Evolutionary conservation across 768 basidiomycete species (phyloP).

Genomic region (Mycena venus): DNA sequence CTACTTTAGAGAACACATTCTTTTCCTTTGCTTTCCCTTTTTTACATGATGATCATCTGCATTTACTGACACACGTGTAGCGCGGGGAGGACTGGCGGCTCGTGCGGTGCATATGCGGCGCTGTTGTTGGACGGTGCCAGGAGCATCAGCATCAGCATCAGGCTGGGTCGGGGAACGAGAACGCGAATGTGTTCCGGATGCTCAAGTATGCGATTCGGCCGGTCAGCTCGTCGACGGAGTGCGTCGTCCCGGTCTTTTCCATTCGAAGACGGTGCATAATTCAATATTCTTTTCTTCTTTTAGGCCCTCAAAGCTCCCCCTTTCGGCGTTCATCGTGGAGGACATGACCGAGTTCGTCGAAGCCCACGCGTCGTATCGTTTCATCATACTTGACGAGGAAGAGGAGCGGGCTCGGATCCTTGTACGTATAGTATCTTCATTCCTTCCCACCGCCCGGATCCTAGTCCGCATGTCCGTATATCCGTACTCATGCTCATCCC

Average conservation of each 20-base stretch:
- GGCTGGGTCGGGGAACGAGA: conserved; percentile 40
- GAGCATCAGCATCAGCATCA: conserved; percentile 66
- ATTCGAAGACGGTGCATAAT: no score
- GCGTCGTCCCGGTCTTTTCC: no score
- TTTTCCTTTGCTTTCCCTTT: conserved; percentile 27
- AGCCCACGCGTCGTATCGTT: conserved; percentile 94
- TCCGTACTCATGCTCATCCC: not conserved
- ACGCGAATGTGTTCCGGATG: conserved; percentile 70
- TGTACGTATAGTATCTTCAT: conserved; percentile 64
- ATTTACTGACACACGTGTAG: conserved; percentile 51
- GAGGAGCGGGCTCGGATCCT: conserved; percentile 83
- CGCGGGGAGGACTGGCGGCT: conserved; percentile 73
- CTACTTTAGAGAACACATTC: conserved; percentile 91
- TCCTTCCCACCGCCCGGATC: no score
- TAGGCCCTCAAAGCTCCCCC: conserved; percentile 65
- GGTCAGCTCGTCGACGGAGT: conserved; percentile 73
- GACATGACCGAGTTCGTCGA: conserved; percentile 94
- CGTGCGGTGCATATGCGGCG: conserved; percentile 87
- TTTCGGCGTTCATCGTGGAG: conserved; percentile 91
- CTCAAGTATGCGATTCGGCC: conserved; percentile 90
- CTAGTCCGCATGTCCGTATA: no score
- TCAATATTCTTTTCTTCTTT: not conserved
- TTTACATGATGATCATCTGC: no score
- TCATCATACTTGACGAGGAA: conserved; percentile 90
- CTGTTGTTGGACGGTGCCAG: conserved; percentile 80